Base-by-base conservation (phyloP, 2,329 filamentous ascomycete species). In the Fusarium sulawesiense region DNA sequence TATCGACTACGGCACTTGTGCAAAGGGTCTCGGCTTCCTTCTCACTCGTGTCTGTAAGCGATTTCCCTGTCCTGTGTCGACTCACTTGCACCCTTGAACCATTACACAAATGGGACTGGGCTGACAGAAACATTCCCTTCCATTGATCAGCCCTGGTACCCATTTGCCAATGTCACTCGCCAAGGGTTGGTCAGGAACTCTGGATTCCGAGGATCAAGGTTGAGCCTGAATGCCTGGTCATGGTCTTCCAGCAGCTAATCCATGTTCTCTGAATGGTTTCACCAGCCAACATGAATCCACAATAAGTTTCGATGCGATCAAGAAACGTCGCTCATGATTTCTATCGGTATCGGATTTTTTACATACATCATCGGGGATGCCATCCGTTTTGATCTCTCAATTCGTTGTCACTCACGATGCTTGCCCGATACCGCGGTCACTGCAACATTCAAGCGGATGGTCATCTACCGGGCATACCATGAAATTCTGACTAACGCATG, bases 241-340 rank as follows among this genome's bases (percentile, higher is more conserved):
- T 49, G 34, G 27, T 27, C 44, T 62, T 58, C 53, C 47, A 63
- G 23, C 37, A 18, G 51, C 44, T 66, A 40, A 59, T 41, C 64
- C 65, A 58, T 62, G 44, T 27, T 48, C 44, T 42, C 44, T 55
- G 29, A 46, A 47, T 56, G 41, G 65, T 62, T 45, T 51, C 45
- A 34, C 13, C 44, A 50, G 51, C 37, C 51, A 55, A 55, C 41
- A 67, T 21, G 18, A 44, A 27, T 48, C 61, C 62, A 65, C 46
- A 65, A 49, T 45, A 64, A 48, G 61, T 64, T 64, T 64, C 59
- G 44, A 60, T 40, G 30, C 21, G 16, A 40, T 60, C 50, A 56
- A 48, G 30, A 64, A 64, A 58, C 44, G 29, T 16, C 10, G n/a
- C 32, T 47, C 59, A n/a, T 23, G 34, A 14, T 23, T 44, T 61